Evolutionary conservation across 2,329 filamentous ascomycete species (phyloP).

Genomic region (Talaromyces rugulosus): DNA sequence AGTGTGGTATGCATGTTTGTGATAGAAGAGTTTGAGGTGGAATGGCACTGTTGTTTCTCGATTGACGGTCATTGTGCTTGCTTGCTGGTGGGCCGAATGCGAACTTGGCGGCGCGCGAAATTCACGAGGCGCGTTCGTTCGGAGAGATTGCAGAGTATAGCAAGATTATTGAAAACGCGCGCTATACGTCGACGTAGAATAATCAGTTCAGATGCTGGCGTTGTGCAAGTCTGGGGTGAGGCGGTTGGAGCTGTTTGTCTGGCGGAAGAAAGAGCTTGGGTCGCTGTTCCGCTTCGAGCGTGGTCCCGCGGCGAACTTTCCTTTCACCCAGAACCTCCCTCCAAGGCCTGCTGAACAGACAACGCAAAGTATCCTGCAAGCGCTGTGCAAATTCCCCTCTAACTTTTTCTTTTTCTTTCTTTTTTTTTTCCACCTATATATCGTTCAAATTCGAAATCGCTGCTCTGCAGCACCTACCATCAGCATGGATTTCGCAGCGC

Average conservation of each 20-base stretch:
- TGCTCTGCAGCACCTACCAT: neutral
- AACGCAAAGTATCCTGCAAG: neutral
- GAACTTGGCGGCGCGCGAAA: neutral
- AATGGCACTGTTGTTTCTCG: conserved; percentile 73
- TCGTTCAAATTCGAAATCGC: neutral
- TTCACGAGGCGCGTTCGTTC: neutral
- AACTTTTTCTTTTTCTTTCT: too few species aligned
- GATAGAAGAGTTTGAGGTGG: conserved; percentile 80
- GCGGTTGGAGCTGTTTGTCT: neutral
- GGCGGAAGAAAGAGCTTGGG: neutral
- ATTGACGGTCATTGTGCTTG: conserved; percentile 24
- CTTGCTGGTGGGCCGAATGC: neutral
- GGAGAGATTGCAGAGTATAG: neutral
- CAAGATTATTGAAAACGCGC: neutral
- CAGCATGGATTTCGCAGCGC: conserved; percentile 87
- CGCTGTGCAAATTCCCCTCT: neutral
- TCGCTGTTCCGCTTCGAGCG: neutral
- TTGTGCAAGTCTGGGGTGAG: neutral
- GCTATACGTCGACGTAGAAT: neutral
- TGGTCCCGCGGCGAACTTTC: neutral
- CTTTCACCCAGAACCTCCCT: neutral
- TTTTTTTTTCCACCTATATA: too few species aligned
- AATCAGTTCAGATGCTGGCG: neutral
- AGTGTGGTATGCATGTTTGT: conserved; percentile 65
- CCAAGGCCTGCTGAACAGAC: neutral